Conservation (phyloP, 208 protist species). For the Leptomonas seymouri region DNA sequence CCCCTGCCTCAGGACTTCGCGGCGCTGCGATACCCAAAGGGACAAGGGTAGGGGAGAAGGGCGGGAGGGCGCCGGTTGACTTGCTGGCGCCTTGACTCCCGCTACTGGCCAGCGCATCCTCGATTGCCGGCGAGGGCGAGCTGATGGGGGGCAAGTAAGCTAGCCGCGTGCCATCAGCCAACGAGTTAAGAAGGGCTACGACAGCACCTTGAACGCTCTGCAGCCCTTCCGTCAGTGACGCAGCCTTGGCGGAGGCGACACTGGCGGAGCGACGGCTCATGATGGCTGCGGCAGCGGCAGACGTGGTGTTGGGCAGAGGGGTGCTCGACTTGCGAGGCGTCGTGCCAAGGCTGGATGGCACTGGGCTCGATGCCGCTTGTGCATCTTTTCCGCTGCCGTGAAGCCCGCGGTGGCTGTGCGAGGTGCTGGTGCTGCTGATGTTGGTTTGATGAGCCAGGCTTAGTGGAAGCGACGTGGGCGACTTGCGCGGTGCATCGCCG, state of each 20-base stretch:
- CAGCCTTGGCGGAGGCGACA: constrained; percentile 30
- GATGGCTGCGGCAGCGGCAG: neutral
- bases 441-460: neutral
- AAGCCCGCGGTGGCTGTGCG: constrained; percentile 15
- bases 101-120: constrained; percentile 12
- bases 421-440: constrained; percentile 4
- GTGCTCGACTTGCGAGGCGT: constrained; percentile 26
- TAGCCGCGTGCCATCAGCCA: constrained; percentile 41
- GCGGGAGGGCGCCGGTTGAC: constrained; percentile 3
- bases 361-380: constrained; percentile 1
- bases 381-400: constrained; percentile 17
- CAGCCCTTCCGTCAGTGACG: constrained; percentile 39
- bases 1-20: neutral
- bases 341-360: constrained; percentile 19
- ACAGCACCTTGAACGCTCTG: constrained; percentile 42
- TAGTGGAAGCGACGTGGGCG: neutral
- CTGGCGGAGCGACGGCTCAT: constrained; percentile 8
- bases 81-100: constrained; percentile 6
- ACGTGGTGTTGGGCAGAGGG: constrained; percentile 20
- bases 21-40: neutral
- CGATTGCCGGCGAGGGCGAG: neutral
- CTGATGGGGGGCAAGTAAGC: constrained; percentile 2
- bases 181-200: constrained; percentile 37
- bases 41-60: neutral
- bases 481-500: constrained; percentile 14